Evolutionary conservation across 1,284 basidiomycete species (phyloP).

Genomic region (Wallemia hederae): DNA sequence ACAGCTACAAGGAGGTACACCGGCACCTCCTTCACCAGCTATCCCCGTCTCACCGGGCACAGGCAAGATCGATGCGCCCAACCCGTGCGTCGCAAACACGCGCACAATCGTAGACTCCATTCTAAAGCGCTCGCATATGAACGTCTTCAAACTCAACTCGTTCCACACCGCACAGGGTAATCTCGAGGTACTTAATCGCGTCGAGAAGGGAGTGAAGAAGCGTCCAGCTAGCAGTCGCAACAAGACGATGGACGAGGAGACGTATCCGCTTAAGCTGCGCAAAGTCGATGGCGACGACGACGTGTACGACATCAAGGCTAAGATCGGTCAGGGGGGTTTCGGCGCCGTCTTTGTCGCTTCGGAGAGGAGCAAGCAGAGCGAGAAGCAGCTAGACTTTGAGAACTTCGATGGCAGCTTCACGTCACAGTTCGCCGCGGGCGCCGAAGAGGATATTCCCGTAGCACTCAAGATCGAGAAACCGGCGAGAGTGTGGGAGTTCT

Average conservation of each 20-base stretch:
- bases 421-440: slow-evolving; percentile 23
- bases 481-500: slow-evolving; percentile 72
- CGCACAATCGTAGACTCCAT: not conserved
- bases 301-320: slow-evolving; percentile 40
- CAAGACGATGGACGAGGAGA: not conserved
- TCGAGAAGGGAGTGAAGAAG: not conserved
- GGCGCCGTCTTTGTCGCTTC: slow-evolving; percentile 53
- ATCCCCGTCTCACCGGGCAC: not conserved
- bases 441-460: slow-evolving; percentile 32
- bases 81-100: not conserved
- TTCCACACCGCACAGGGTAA: not conserved
- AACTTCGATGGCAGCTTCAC: slow-evolving; percentile 18
- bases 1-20: not conserved
- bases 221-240: not conserved
- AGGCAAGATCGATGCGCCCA: not conserved
- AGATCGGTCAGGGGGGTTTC: slow-evolving; percentile 89
- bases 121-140: not conserved
- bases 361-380: slow-evolving; percentile 10
- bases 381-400: slow-evolving; percentile 28
- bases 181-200: not conserved
- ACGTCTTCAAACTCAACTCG: not conserved
- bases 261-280: not conserved
- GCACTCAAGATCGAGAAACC: slow-evolving; percentile 86
- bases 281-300: slow-evolving; percentile 23
- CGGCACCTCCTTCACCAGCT: not conserved